Base-by-base conservation (phyloP, 2,329 filamentous ascomycete genomes). In the Trichoderma breve region DNA sequence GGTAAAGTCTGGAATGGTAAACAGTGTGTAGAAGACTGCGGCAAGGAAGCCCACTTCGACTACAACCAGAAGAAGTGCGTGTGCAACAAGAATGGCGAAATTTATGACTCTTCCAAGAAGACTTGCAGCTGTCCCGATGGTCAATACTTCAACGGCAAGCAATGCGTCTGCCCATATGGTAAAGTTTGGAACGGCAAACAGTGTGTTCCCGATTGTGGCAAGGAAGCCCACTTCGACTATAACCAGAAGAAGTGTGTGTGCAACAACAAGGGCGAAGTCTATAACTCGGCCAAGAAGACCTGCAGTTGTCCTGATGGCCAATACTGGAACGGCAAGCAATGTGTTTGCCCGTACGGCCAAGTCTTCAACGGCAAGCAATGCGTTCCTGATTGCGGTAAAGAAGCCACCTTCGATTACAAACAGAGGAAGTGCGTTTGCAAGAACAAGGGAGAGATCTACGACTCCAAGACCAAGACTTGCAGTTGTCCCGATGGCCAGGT, bases 381-480 rank as follows among this genome's bases (percentile, higher is more conserved):
- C 12, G 30, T 66, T 4, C 21, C 15, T 4, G 39, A 72, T 30
- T 73, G 70, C 24, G 72, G 72, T 61, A 65, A 70, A 12, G 71
- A 73, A 14, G 71, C 70, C 8, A 15, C 24, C n/a, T 73, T 62
- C 15, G 57, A 63, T 11, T 11, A 12, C 1, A 32, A 30, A 0
- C 30, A 55, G 30, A 65, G 58, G 24, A 43, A 24, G 5, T 73
- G 72, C 7, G 72, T 72, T 4, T 73, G 72, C 70, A 72, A 73
- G 9, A 72, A 72, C 7, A 67, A 70, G 6, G 72, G 70, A 21
- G 32, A 73, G 53, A 32, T 57, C 8, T 73, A 66, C 57, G 60
- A 72, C 32, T 39, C 47, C 3, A 21, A n/a, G 3, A 61, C 30
- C 36, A 67, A 73, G 55, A 71, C 28, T 1, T 73, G 71, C 68